Conservation (phyloP, 768 basidiomycete species). For the Strobilomyces confusus region DNA sequence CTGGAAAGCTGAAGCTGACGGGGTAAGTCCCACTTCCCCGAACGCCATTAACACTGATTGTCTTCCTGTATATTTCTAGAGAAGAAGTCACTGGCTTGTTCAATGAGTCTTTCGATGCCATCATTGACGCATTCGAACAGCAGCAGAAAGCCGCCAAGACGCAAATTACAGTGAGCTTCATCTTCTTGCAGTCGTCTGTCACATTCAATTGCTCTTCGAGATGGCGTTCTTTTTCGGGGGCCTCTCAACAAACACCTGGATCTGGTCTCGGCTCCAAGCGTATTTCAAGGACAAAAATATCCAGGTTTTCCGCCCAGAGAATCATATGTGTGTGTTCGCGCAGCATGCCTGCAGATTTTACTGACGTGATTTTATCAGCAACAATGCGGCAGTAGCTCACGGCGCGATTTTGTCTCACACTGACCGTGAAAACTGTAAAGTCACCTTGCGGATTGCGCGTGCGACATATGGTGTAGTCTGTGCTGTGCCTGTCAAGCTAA, state of each 20-base stretch:
- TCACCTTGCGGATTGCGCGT: too few species aligned
- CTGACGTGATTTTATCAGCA: background rate
- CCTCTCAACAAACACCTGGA: too few species aligned
- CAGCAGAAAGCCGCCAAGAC: background rate
- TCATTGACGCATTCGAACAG: background rate
- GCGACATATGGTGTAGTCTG: too few species aligned
- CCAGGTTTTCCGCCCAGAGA: too few species aligned
- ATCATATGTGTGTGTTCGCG: too few species aligned
- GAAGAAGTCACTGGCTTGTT: background rate
- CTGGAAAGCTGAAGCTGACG: background rate
- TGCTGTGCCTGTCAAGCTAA: background rate
- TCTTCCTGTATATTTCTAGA: background rate
- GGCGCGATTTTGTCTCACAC: background rate
- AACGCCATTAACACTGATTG: background rate
- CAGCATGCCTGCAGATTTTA: too few species aligned
- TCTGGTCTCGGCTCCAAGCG: too few species aligned
- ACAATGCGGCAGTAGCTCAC: background rate
- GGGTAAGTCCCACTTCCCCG: background rate
- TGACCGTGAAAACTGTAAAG: background rate
- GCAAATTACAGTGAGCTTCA: background rate
- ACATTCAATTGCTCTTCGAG: too few species aligned
- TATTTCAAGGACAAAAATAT: too few species aligned
- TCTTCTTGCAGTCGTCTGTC: background rate
- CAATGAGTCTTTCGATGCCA: background rate
- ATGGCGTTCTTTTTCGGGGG: too few species aligned